A percentile compares a stretch with the other conserved stretches of the same genome.
Evolutionary conservation across 148 eudicot genomes (phyloP).

Genomic region (Talinum fruticosum): DNA sequence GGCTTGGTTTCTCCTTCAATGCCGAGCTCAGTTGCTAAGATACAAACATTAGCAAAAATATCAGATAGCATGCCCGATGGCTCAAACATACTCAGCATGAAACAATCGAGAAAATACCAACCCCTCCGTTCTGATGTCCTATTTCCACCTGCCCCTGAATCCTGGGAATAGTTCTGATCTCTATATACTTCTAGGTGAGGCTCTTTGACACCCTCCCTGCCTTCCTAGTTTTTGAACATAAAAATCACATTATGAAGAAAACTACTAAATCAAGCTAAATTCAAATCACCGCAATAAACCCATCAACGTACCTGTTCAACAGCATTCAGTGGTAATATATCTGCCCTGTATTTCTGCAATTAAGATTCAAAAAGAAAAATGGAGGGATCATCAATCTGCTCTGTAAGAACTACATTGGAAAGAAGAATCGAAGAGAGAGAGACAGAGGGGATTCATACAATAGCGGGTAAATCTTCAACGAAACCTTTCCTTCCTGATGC

Average conservation of each 20-base stretch:
- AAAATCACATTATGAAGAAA: not conserved
- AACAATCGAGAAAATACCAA: constrained; percentile 28
- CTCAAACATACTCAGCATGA: not conserved
- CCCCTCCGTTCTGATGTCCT: constrained; percentile 40
- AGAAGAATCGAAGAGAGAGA: not conserved
- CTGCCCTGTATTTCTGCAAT: constrained; percentile 66
- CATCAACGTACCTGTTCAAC: constrained; percentile 53
- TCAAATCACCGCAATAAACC: not conserved
- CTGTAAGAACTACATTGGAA: not conserved
- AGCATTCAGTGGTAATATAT: constrained; percentile 47
- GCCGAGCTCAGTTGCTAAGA: constrained; percentile 33
- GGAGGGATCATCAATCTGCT: constrained; percentile 4
- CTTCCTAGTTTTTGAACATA: constrained; percentile 46
- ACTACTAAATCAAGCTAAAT: constrained; percentile 23
- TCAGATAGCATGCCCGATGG: not conserved
- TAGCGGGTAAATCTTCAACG: constrained; percentile 63
- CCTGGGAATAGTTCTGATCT: constrained; percentile 40
- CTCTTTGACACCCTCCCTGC: constrained; percentile 49
- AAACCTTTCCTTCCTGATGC: constrained; percentile 44
- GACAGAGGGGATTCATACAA: constrained; percentile 44
- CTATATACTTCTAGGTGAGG: constrained; percentile 65
- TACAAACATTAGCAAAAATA: constrained; percentile 8
- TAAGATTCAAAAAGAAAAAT: not conserved
- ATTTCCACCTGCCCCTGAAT: constrained; percentile 27
- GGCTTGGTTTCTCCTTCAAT: constrained; percentile 27